Evolutionary conservation across 441 rosid genomes (phyloP), one percentile per base, ranked within the genome.

Genomic region (Hura crepitans): DNA sequence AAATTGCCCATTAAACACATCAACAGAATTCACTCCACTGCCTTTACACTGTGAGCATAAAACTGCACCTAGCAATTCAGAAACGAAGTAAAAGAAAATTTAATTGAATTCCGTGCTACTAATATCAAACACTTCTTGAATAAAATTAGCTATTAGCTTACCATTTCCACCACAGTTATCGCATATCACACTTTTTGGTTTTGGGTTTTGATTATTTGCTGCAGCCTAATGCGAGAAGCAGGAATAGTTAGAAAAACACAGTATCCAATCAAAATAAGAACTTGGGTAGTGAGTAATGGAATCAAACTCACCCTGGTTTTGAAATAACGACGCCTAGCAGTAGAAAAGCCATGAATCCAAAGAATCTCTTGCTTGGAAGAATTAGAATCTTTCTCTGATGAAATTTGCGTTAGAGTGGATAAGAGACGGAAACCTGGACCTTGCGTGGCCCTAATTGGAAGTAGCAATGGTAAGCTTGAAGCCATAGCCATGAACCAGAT

Each of bases 1-100:
- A 73, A 83, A 85, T 62, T 72, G 78, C 23, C 89, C 88, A 71
- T 77, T 68, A 72, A 84, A 87, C 73, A 78, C 3, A 71, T 87
- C 89, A 30, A 66, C 85, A 4, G 87, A 53, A 69, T 85, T 87
- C 50, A 81, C 85, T 6, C 92, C 89, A 68, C 62, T 72, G 0
- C 92, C 92, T 73, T 82, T 78, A 71, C 88, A 87, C 71, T 85
- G 92, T 17, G 86, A 82, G 67, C 92, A 87, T 51, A 54, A 45
- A 57, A 83, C 82, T 2, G 87, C 87, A 68, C 91, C 87, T 85
- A 65, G 22, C 28, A 59, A 42, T 7, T 25, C 14, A 46, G 43
- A 10, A 23, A 11, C 42, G 45, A 27, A 28, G 23, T 11, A 14
- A 33, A n/a, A n/a, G n/a, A 39, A 63, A 30, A 9, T 10, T 42